These are phyloP conservation scores for Diaporthe destruens DNA, from an alignment of 2,329 filamentous ascomycete species.

Conservation along the genomic window DNA sequence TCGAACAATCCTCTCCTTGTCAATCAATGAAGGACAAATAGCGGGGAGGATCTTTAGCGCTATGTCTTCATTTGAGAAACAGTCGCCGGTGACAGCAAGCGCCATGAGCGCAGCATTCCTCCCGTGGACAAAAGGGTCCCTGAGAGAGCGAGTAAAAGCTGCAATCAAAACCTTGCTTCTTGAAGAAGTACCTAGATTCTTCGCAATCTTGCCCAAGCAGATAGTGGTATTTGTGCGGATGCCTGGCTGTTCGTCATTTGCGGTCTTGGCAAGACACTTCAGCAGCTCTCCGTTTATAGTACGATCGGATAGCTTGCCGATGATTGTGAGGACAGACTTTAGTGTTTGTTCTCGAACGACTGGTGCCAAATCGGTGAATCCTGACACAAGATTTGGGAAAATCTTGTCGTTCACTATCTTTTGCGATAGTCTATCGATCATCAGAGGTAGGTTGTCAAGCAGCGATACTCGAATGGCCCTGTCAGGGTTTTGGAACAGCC, in stretches of 20 bases:
- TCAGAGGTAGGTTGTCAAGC: conserved; percentile 86
- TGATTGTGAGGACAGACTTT: conserved; percentile 89
- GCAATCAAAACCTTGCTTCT: conserved; percentile 92
- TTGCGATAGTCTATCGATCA: conserved; percentile 91
- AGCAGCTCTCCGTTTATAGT: conserved; percentile 94
- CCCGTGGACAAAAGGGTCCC: conserved; percentile 95
- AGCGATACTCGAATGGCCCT: conserved; percentile 91
- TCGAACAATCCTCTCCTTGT: conserved; percentile 95
- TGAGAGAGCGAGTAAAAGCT: conserved; percentile 88
- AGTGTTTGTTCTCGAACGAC: conserved; percentile 95
- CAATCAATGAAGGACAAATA: conserved; percentile 86
- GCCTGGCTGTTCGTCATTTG: conserved; percentile 96
- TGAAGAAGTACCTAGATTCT: conserved; percentile 82
- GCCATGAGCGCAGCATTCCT: conserved; percentile 91
- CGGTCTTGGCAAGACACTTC: conserved; percentile 91
- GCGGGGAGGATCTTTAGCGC: conserved; percentile 85
- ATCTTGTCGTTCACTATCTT: conserved; percentile 96
- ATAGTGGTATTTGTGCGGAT: conserved; percentile 99
- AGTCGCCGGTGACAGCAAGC: conserved; percentile 84
- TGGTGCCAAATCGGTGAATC: conserved; percentile 92
- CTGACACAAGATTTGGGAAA: conserved; percentile 93
- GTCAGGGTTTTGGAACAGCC: conserved; percentile 91
- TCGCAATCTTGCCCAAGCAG: conserved; percentile 95
- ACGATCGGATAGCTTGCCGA: conserved; percentile 90
- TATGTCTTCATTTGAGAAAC: conserved; percentile 91